phyloP scores from a whole-genome alignment of 805 yeast genomes.

The Crinitomyces ghanaensis region DNA sequence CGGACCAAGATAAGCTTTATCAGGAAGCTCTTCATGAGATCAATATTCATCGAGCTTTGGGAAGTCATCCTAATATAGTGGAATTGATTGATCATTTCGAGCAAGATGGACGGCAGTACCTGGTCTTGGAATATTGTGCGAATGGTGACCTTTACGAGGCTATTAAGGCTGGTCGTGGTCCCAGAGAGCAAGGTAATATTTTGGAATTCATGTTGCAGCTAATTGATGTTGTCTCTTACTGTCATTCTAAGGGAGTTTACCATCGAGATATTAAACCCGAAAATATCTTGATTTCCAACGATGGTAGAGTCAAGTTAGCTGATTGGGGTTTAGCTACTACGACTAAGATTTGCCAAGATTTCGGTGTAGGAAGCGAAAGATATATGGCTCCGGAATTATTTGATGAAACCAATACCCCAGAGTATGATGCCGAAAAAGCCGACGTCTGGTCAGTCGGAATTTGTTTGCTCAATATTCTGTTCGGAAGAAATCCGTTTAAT shows the following conservation, averaged over 20 bases:
- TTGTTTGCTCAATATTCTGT: constrained; percentile 70
- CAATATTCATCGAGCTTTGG: constrained; percentile 61
- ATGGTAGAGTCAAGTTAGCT: constrained; percentile 52
- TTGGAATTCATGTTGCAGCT: constrained; percentile 55
- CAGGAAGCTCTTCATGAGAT: constrained; percentile 40
- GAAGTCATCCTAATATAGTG: constrained; percentile 66
- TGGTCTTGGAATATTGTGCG: constrained; percentile 75
- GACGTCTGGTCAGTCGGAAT: constrained; percentile 89
- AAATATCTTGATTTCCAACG: constrained; percentile 59
- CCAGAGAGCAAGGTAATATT: constrained; percentile 33
- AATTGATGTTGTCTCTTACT: constrained; percentile 62
- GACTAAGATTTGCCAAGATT: constrained; percentile 48
- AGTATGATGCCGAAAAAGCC: constrained; percentile 68
- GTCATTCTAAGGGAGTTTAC: constrained; percentile 73
- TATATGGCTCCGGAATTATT: constrained; percentile 94
- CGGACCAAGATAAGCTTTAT: constrained; percentile 5
- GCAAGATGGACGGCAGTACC: constrained; percentile 39
- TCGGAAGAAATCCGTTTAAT: constrained; percentile 78
- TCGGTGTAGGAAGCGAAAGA: constrained; percentile 81
- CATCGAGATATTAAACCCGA: constrained; percentile 97
- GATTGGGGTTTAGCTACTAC: constrained; percentile 86
- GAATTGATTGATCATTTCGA: constrained; percentile 65
- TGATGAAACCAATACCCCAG: constrained; percentile 34
- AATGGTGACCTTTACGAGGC: constrained; percentile 82
- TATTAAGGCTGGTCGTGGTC: constrained; percentile 54